Evolutionary conservation across 75 land plant species (phyloP).

Genomic region (Pinus albicaulis): DNA sequence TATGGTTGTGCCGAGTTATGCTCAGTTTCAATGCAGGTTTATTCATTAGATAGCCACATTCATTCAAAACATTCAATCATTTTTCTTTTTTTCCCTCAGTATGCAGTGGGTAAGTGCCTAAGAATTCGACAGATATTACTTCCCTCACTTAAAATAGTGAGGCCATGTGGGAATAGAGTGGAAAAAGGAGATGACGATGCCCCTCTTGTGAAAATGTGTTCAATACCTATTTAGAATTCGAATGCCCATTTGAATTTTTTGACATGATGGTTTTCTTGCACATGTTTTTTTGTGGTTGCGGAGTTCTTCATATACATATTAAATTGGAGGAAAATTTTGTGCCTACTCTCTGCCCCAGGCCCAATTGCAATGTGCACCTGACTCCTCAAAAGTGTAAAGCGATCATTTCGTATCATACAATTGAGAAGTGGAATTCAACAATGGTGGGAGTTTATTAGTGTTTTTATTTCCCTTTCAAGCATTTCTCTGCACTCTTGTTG

Average conservation of each 20-base stretch:
- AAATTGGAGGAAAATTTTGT: constrained; percentile 30
- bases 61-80: not conserved
- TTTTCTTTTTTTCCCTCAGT: not conserved
- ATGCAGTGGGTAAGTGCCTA: not conserved
- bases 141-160: too few species aligned
- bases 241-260: constrained; percentile 5
- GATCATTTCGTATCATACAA: constrained; percentile 19
- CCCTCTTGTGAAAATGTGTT: not conserved
- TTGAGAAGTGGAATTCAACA: constrained; percentile 34
- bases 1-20: too few species aligned
- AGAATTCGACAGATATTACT: too few species aligned
- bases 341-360: constrained; percentile 31
- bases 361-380: constrained; percentile 19
- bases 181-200: too few species aligned
- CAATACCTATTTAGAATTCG: constrained; percentile 32
- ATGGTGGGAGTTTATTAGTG: constrained; percentile 30
- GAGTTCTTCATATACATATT: constrained; percentile 17
- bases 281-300: constrained; percentile 48
- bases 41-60: too few species aligned
- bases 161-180: too few species aligned
- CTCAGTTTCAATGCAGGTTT: too few species aligned
- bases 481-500: constrained; percentile 50
- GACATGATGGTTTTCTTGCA: constrained; percentile 25
- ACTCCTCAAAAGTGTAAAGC: constrained; percentile 17
- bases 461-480: constrained; percentile 63